phyloP scores from a whole-genome alignment of 2,329 filamentous ascomycete species.

The Fusarium coffeatum region DNA sequence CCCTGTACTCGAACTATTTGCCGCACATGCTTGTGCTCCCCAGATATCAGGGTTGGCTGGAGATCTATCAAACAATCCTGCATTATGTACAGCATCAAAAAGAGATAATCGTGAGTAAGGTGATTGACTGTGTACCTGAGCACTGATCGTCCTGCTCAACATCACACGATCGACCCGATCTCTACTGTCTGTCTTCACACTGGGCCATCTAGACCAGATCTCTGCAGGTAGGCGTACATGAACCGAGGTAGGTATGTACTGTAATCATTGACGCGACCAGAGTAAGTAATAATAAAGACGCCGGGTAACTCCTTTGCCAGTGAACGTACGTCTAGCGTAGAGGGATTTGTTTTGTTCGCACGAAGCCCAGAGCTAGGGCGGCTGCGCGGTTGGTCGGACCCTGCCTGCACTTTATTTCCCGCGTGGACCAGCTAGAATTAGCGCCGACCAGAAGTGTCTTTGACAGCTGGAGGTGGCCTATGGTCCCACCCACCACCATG shows the following conservation, averaged over 20 bases:
- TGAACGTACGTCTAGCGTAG: background rate
- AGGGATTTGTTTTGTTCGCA: background rate
- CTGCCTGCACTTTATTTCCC: constrained; percentile 38
- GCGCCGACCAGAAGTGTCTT: constrained; percentile 38
- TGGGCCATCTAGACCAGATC: background rate
- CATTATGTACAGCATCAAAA: constrained; percentile 1
- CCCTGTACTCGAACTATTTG: constrained; percentile 24
- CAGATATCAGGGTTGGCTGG: constrained; percentile 19
- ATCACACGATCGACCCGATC: background rate
- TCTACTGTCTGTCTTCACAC: background rate
- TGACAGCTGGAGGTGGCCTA: constrained; percentile 38
- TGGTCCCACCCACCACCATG: constrained; percentile 41
- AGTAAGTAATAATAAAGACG: background rate
- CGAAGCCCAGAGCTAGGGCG: constrained; percentile 5
- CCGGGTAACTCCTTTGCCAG: background rate
- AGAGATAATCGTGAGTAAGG: constrained; percentile 7
- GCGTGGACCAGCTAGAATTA: constrained; percentile 34
- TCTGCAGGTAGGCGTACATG: background rate
- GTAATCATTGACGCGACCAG: background rate
- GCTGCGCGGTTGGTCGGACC: constrained; percentile 17
- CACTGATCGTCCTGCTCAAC: background rate
- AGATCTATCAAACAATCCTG: constrained; percentile 32
- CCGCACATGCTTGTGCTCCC: constrained; percentile 34
- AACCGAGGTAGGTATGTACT: background rate
- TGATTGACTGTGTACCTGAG: background rate